Base-by-base conservation (phyloP, 2,329 filamentous ascomycete genomes). In the Diaporthe helianthi region DNA sequence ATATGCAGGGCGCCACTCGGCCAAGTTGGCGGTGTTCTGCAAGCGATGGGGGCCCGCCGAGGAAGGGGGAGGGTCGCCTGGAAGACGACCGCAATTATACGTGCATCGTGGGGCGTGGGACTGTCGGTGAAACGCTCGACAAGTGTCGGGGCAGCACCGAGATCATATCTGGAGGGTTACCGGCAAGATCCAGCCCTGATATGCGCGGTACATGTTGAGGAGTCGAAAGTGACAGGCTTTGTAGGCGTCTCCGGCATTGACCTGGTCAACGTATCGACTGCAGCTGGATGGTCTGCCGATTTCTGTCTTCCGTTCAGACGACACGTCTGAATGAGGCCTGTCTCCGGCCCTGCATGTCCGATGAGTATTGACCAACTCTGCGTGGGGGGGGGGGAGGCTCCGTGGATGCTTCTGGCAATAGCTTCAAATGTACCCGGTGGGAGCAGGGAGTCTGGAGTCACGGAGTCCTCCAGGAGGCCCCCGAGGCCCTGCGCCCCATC, bases 11-110 rank as follows among this genome's bases (percentile, higher is more conserved):
- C 38, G 19, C n/a, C 55, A 33, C 33, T n/a, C 29, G 58, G n/a
- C 44, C 41, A 63, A 36, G 58, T 26, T 8, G 58, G 44, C n/a
- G 44, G 44, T 31, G 29, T 63, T 36, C 29, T 63, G 58, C 58
- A 49, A 19, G 58, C 44, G 12, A 49, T 36, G 58, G 26, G 29
- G 7, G n/a, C 36, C 36, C n/a, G n/a, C n/a, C n/a, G n/a, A n/a
- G n/a, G n/a, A n/a, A n/a, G n/a, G 36, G 12, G 41, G 41, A 17
- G 38, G 41, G 41, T 17, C 41, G 41, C 13, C 24, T 49, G 26
- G 38, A 19, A 41, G 26, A 36, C 44, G 10, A 26, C 44, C 58
- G 29, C 44, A 36, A 15, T 12, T 24, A 12, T 7, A 17, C 19
- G 13, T 49, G n/a, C 41, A 17, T 49, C 22, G 26, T 47, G 58